phyloP scores from a whole-genome alignment of 176 grass and related monocot genomes.

The Rhynchospora tenuis region DNA sequence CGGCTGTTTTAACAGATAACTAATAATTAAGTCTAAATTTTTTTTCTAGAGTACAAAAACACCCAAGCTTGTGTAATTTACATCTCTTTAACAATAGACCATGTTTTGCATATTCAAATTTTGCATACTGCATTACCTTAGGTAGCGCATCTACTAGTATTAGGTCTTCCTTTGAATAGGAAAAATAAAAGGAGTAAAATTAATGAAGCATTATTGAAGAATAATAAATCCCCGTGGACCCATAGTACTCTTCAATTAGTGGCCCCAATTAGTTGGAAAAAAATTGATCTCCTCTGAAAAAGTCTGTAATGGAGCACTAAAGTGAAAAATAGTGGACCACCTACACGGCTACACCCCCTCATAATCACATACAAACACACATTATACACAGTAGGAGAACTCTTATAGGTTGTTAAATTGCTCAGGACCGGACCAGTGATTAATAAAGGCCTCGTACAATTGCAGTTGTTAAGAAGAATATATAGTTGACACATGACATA shows the following conservation, averaged over 20 bases:
- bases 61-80: neutral
- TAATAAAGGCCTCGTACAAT: neutral
- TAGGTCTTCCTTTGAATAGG: neutral
- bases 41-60: neutral
- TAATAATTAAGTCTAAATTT: neutral
- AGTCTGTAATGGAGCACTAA: neutral
- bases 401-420: neutral
- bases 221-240: neutral
- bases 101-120: neutral
- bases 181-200: neutral
- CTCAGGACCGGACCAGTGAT: neutral
- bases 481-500: neutral
- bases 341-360: neutral
- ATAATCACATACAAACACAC: neutral
- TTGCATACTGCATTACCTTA: neutral
- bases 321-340: neutral
- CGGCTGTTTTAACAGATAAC: neutral
- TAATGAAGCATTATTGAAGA: constrained; percentile 22
- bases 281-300: neutral
- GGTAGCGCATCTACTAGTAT: neutral
- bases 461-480: neutral
- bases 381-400: neutral
- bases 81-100: neutral
- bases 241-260: constrained; percentile 7
- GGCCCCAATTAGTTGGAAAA: neutral